Base-by-base conservation (phyloP, 371 early-diverging fungal genomes). In the Dichotomocladium elegans region DNA sequence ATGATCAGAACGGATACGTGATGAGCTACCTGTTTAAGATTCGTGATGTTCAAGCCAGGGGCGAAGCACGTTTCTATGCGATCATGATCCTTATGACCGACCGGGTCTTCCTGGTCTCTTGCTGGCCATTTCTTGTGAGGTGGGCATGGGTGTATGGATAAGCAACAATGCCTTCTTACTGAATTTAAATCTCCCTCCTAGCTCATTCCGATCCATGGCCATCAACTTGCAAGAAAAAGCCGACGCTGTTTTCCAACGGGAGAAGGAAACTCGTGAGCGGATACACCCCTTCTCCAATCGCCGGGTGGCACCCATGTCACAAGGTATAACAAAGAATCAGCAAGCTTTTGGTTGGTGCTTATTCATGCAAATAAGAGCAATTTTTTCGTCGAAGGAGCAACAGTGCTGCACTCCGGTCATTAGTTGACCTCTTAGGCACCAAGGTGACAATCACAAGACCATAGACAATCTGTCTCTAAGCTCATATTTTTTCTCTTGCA, bases 11-110 rank as follows among this genome's bases (percentile, higher is more conserved):
- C 51, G 88, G 87, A 26, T 84, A 85, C 69, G 82, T 83, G 29
- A 77, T 88, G 67, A 80, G 81, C 41, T 88, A 88, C 56, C 82
- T 86, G 78, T 88, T 88, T 66, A 86, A 82, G 48, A 60, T 88
- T 41, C 68, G 74, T 15, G 88, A 88, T 67, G 74, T 74, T 50
- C 86, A 85, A 57, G 87, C 88, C 15, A 70, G 88, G 50, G 88
- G 88, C 19, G 81, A 79, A 48, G 76, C 79, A 7, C 66, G 87
- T 35, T 82, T 75, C 47, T 88, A 88, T 60, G 79, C 81, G 5
- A 61, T 88, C 28, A 78, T 81, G 68, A 80, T 87, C 62, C 68
- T 88, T 53, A 83, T 83, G 84, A 81, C 83, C 4, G 88, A 88
- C 64, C 68, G 85, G 24, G 78, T 79, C 3, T 86, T 81, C 68